A percentile compares a stretch with the other conserved stretches of the same genome.
Conservation (phyloP, 371 early-diverging fungal genomes). For the Rhizopus sp. region DNA sequence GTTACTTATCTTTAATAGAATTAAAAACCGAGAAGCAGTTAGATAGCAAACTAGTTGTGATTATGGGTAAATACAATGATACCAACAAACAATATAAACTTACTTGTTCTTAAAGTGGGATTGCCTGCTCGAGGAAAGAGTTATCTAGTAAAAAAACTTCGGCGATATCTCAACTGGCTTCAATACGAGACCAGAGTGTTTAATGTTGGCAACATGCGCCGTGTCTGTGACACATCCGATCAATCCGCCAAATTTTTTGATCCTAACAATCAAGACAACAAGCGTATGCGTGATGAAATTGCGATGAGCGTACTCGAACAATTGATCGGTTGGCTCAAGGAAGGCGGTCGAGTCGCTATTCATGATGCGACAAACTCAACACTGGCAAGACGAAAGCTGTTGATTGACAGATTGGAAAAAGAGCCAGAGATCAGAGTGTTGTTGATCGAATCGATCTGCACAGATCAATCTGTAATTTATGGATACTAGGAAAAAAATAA, state of each 20-base stretch:
- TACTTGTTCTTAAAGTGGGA: conserved; percentile 55
- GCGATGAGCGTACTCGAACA: conserved; percentile 83
- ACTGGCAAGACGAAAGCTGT: conserved; percentile 59
- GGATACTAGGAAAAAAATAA: too few relatives aligned
- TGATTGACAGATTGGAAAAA: conserved; percentile 64
- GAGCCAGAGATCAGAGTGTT: conserved; percentile 61
- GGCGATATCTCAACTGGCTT: conserved; percentile 74
- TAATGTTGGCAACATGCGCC: conserved; percentile 86
- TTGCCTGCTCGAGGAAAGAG: conserved; percentile 89
- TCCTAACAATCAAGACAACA: conserved; percentile 69
- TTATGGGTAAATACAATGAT: conserved; percentile 57
- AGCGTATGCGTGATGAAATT: conserved; percentile 68
- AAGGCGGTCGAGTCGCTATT: conserved; percentile 77
- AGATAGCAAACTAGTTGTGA: conserved; percentile 60
- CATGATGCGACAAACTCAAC: conserved; percentile 93
- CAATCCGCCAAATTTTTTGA: conserved; percentile 77
- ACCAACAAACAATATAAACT: not conserved
- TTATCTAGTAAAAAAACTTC: conserved; percentile 85
- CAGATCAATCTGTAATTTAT: conserved; percentile 50
- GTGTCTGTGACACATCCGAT: conserved; percentile 53
- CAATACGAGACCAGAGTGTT: conserved; percentile 75
- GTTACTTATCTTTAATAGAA: conserved; percentile 16
- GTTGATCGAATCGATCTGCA: conserved; percentile 80
- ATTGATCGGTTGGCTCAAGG: conserved; percentile 73
- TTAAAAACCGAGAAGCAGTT: conserved; percentile 34